These are phyloP conservation scores for Ogataea hybrid DNA, from an alignment of 1,139 yeast species.

Conservation along the genomic window DNA sequence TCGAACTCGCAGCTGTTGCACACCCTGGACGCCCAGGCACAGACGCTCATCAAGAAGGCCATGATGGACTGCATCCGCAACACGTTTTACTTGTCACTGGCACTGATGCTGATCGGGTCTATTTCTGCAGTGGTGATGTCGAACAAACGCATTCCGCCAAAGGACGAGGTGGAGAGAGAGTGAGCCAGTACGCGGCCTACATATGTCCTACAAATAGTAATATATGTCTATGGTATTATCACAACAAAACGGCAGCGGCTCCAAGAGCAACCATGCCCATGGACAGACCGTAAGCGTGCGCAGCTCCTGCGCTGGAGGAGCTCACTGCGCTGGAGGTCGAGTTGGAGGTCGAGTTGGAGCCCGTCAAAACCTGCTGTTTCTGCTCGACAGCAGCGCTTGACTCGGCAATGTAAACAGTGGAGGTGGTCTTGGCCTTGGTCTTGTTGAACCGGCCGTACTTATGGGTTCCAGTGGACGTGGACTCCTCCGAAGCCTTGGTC, in stretches of 20 bases:
- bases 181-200: not conserved
- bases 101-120: slow-evolving; percentile 35
- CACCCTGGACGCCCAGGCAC: not conserved
- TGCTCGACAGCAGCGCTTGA: slow-evolving; percentile 8
- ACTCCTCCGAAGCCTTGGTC: slow-evolving; percentile 36
- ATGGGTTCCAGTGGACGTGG: slow-evolving; percentile 45
- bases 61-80: slow-evolving; percentile 39
- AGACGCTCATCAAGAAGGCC: slow-evolving; percentile 1
- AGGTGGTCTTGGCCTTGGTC: slow-evolving; percentile 38
- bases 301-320: slow-evolving; percentile 29
- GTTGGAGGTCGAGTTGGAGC: slow-evolving; percentile 33
- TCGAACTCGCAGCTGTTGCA: slow-evolving; percentile 9
- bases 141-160: slow-evolving; percentile 39
- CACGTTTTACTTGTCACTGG: slow-evolving; percentile 43
- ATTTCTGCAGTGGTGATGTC: slow-evolving; percentile 38
- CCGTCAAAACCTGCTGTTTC: slow-evolving; percentile 12
- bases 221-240: slow-evolving; percentile 8
- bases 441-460: slow-evolving; percentile 52
- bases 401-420: slow-evolving; percentile 28
- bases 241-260: slow-evolving; percentile 29
- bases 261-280: slow-evolving; percentile 26
- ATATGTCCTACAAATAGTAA: not conserved
- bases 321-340: slow-evolving; percentile 42
- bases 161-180: slow-evolving; percentile 2
- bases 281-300: slow-evolving; percentile 13